A percentile compares a stretch with the other conserved stretches of the same genome.
These are phyloP conservation scores for Nannochloris sp. DNA, from an alignment of 139 green algal genomes.

Conservation along the genomic window DNA sequence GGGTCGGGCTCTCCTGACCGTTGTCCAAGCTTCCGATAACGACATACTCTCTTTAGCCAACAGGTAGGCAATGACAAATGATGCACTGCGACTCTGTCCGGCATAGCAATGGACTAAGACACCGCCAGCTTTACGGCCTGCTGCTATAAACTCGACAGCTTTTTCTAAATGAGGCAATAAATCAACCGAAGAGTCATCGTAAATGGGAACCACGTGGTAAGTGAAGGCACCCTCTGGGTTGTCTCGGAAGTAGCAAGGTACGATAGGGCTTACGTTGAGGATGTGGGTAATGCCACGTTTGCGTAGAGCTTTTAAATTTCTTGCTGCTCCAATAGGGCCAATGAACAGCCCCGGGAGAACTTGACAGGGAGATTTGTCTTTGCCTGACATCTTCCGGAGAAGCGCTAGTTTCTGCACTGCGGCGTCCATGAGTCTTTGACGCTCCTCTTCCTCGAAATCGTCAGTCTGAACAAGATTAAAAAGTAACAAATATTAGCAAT, in stretches of 20 bases:
- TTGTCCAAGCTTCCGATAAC: constrained; percentile 36
- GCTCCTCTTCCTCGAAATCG: not conserved
- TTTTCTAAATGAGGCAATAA: constrained; percentile 45
- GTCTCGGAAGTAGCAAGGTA: constrained; percentile 37
- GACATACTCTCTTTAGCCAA: constrained; percentile 6
- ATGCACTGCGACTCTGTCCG: constrained; percentile 69
- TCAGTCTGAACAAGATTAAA: not conserved
- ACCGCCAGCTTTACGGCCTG: constrained; percentile 18
- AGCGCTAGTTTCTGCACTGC: constrained; percentile 17
- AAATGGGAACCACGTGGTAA: constrained; percentile 52
- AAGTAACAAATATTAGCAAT: too few relatives aligned
- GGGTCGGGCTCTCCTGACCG: constrained; percentile 36
- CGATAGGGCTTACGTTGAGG: constrained; percentile 60
- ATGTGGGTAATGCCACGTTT: constrained; percentile 70
- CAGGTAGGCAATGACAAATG: constrained; percentile 44
- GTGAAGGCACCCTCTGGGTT: constrained; percentile 15
- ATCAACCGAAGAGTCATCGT: constrained; percentile 67
- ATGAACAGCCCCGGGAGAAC: constrained; percentile 28
- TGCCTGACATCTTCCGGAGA: constrained; percentile 2
- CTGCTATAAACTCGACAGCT: constrained; percentile 49
- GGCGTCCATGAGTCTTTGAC: constrained; percentile 3
- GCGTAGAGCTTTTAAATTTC: constrained; percentile 32
- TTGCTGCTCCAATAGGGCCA: constrained; percentile 31
- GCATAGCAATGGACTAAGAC: constrained; percentile 88
- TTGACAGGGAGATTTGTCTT: constrained; percentile 20